Evolutionary conservation across 139 green algal species (phyloP), one percentile per base, ranked within the genome.

Genomic region (Picochlorum sp.): DNA sequence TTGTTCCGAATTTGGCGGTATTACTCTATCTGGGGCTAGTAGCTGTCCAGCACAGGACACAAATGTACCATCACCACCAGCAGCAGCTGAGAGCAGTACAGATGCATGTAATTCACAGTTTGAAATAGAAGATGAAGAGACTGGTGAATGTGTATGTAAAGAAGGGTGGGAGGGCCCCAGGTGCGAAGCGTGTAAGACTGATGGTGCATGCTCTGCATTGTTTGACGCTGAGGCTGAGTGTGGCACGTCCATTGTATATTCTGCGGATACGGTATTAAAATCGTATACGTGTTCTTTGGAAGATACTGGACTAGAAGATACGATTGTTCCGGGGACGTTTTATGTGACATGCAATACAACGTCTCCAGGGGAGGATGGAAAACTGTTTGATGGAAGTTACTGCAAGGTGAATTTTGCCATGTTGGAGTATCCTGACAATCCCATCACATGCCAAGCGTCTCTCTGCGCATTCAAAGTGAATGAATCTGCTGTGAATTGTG

Each of bases 261-360:
- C 51, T 47, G 61, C 70, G 38, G 61, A 71, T 34, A 76, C 61
- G 16, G 41, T 51, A 16, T 70, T 68, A 49, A 83, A 83, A 47
- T n/a, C 50, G 1, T 80, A 81, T 66, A 71, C 55, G 16, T 88
- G 73, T 60, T 58, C 67, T 15, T 59, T 75, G 18, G n/a, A 28
- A 57, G 66, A 51, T n/a, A 70, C 65, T 6, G 65, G 60, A 20
- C 52, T 73, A 34, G 45, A 66, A 24, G 60, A 61, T n/a, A 49
- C 49, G 3, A 66, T 78, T 16, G 66, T 49, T 21, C 60, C 54
- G 6, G 60, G 44, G 18, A 67, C 50, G 6, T 78, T 78, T 38
- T 70, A 49, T 49, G 63, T 84, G 26, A 56, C 38, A 9, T 85
- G 80, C 71, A 85, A 83, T 70, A 82, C 75, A 24, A 82, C 72